Evolutionary conservation across 352 stramenopile species (phyloP).

Genomic region (Pythium aphanidermatum): DNA sequence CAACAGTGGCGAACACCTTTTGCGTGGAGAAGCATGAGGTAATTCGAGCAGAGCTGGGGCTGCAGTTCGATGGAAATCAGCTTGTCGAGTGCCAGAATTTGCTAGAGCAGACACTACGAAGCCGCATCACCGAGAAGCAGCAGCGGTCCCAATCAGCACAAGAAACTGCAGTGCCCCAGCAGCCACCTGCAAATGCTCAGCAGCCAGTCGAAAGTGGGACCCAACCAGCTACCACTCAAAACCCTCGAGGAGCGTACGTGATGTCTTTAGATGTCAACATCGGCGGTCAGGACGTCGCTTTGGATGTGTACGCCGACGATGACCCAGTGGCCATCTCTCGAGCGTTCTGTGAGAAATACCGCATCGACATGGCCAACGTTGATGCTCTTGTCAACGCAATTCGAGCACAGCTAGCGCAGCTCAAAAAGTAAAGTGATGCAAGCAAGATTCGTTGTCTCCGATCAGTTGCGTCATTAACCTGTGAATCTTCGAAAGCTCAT

Average conservation of each 20-base stretch:
- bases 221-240: constrained; percentile 5
- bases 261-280: constrained; percentile 73
- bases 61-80: constrained; percentile 53
- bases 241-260: constrained; percentile 30
- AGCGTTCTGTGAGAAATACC: constrained; percentile 52
- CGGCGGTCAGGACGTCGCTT: constrained; percentile 30
- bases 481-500: too few species aligned
- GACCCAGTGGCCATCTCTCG: constrained; percentile 32
- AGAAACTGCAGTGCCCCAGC: constrained; percentile 8
- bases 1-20: constrained; percentile 53
- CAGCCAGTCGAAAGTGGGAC: neutral
- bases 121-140: constrained; percentile 21
- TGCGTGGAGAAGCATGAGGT: constrained; percentile 67
- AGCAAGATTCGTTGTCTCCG: too few species aligned
- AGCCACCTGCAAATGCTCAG: neutral
- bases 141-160: constrained; percentile 20
- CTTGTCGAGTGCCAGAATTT: constrained; percentile 56
- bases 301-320: constrained; percentile 53
- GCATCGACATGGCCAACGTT: constrained; percentile 50
- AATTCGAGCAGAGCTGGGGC: constrained; percentile 37
- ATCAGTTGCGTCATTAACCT: too few species aligned
- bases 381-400: constrained; percentile 54
- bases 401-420: constrained; percentile 24
- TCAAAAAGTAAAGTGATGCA: constrained; percentile 6
- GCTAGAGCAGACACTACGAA: constrained; percentile 33